These are phyloP conservation scores for Zhuliangozyma parablackwelliae DNA, from an alignment of 1,139 yeast species.

Conservation along the genomic window DNA sequence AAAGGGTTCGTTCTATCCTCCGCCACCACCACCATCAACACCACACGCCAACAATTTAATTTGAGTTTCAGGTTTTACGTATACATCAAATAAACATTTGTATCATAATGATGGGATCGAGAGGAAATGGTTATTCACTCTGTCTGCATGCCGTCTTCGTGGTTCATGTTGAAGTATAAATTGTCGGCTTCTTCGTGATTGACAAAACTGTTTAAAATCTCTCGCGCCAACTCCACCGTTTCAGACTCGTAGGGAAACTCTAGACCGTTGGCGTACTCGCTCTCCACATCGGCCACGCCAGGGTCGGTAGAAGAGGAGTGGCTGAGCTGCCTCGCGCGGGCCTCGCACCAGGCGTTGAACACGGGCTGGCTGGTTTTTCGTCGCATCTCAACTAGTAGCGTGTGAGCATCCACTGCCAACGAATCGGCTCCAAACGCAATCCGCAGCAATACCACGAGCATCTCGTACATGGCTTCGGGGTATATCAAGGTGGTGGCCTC, in stretches of 20 bases:
- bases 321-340: conserved; percentile 34
- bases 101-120: conserved; percentile 9
- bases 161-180: conserved; percentile 61
- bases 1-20: not conserved
- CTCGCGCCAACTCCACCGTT: conserved; percentile 66
- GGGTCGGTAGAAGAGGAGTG: conserved; percentile 19
- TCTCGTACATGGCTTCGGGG: conserved; percentile 43
- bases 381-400: conserved; percentile 28
- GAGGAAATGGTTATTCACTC: no score
- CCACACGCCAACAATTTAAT: not conserved
- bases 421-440: conserved; percentile 53
- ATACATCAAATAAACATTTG: conserved; percentile 12
- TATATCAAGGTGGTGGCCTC: conserved; percentile 31
- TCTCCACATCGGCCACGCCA: conserved; percentile 29
- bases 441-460: conserved; percentile 50
- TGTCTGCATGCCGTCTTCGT: conserved; percentile 17
- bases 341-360: conserved; percentile 42
- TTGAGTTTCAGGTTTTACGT: conserved; percentile 7
- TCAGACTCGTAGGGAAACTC: conserved; percentile 62
- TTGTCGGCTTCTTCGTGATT: conserved; percentile 81
- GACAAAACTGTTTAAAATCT: conserved; percentile 61
- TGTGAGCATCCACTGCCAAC: conserved; percentile 31
- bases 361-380: conserved; percentile 21
- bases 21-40: no score
- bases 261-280: conserved; percentile 50